Evolutionary conservation across 805 yeast genomes (phyloP).

Genomic region (Brettanomyces naardenensis): DNA sequence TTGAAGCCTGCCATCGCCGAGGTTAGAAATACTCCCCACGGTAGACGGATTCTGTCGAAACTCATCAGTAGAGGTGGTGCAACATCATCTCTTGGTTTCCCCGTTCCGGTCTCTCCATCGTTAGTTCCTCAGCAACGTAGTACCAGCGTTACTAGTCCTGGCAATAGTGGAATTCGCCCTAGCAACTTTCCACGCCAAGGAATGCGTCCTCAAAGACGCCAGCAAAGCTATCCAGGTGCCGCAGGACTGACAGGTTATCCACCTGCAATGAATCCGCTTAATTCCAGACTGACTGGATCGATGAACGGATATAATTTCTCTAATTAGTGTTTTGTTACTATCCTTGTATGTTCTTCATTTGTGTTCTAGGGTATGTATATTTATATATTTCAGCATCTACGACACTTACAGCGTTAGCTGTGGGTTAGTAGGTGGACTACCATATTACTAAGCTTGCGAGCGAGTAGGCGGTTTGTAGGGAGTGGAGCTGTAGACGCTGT

Average conservation of each 20-base stretch:
- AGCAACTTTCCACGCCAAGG: no score
- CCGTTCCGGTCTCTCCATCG: not conserved
- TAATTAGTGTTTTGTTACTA: not conserved
- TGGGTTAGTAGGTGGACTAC: no score
- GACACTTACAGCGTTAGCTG: no score
- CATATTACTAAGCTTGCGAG: no score
- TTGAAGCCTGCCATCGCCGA: slow-evolving; percentile 72
- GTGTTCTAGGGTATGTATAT: slow-evolving; percentile 1
- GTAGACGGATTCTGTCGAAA: slow-evolving; percentile 83
- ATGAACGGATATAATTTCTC: not conserved
- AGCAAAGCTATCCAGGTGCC: not conserved
- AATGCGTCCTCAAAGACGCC: no score
- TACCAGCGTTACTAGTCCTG: not conserved
- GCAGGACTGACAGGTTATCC: no score
- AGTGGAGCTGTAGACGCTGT: no score
- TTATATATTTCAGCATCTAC: not conserved
- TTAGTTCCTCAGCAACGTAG: not conserved
- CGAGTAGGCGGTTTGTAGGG: no score
- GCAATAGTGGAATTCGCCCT: no score
- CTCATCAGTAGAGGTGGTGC: slow-evolving; percentile 26
- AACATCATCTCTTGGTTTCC: slow-evolving; percentile 4
- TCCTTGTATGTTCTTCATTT: not conserved
- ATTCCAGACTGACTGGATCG: no score
- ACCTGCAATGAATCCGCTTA: no score
- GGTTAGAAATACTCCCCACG: slow-evolving; percentile 88